phyloP scores from a whole-genome alignment of 345 rosid genomes.

The Eucalyptus rudis region DNA sequence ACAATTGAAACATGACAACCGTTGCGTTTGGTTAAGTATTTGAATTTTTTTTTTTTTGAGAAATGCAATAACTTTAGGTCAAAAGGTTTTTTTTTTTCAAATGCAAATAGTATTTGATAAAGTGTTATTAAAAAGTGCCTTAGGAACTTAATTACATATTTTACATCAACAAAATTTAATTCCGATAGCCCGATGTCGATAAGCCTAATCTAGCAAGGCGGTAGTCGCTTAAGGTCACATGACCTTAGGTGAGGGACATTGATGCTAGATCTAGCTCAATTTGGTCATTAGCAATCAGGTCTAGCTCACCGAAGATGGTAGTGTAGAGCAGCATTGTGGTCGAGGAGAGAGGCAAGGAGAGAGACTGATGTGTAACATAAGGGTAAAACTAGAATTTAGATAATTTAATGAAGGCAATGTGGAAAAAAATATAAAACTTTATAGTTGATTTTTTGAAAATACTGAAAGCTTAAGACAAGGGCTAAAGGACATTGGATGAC shows the following conservation, averaged over 20 bases:
- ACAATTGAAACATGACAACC: neutral
- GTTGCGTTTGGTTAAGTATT: neutral
- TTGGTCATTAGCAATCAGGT: too few species aligned
- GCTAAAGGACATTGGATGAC: neutral
- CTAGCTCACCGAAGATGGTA: neutral
- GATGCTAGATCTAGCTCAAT: neutral
- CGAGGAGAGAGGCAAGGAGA: neutral
- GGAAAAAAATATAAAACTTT: neutral
- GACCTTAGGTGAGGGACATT: neutral
- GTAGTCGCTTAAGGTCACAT: neutral
- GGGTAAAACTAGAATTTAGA: neutral
- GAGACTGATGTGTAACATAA: neutral
- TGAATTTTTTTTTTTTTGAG: neutral
- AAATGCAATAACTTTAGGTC: neutral
- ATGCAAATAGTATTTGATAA: neutral
- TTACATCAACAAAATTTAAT: too few species aligned
- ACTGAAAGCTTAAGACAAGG: neutral
- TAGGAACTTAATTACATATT: neutral
- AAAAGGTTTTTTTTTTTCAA: too few species aligned
- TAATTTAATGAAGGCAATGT: neutral
- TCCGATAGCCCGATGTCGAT: too few species aligned
- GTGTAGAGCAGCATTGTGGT: neutral
- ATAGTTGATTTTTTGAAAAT: too few species aligned
- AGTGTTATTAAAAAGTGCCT: neutral
- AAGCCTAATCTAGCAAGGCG: neutral